Percentiles rank a stretch among this genome's conserved stretches.
Conservation (phyloP, 192 early-diverging fungal species). For the Geranomyces variabilis region DNA sequence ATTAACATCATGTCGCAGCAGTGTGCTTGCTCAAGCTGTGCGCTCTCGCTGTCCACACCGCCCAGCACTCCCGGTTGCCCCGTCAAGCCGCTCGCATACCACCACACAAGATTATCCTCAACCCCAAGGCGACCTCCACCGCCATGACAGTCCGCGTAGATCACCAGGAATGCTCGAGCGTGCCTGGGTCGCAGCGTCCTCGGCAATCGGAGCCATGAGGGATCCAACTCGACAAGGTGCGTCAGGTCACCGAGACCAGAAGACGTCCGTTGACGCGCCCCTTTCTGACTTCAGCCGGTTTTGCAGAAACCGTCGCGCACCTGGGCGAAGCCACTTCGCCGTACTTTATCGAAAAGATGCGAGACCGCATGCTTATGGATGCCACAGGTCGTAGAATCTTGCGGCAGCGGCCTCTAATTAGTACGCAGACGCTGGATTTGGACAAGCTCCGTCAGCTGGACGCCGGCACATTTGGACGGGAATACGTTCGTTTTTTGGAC, state of each 20-base stretch:
- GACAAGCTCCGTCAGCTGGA: slow-evolving; percentile 64
- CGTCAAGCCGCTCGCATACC: too few species aligned
- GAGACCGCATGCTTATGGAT: slow-evolving; percentile 78
- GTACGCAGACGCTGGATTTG: slow-evolving; percentile 69
- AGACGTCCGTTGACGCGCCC: slow-evolving; percentile 7
- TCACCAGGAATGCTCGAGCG: slow-evolving; percentile 32
- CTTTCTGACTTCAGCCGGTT: background rate
- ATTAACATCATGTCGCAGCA: too few species aligned
- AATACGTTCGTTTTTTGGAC: slow-evolving; percentile 84
- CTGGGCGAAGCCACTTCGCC: slow-evolving; percentile 88
- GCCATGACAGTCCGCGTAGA: background rate
- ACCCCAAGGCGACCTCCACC: too few species aligned
- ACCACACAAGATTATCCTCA: too few species aligned
- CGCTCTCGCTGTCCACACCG: too few species aligned
- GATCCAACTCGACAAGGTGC: slow-evolving; percentile 70
- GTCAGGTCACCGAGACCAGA: background rate
- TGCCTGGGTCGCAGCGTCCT: slow-evolving; percentile 63
- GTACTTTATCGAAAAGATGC: slow-evolving; percentile 67
- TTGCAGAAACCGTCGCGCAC: slow-evolving; percentile 80
- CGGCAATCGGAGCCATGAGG: slow-evolving; percentile 74
- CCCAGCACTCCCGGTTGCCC: too few species aligned
- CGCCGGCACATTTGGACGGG: slow-evolving; percentile 78
- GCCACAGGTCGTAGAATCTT: slow-evolving; percentile 81
- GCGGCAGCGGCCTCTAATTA: slow-evolving; percentile 77
- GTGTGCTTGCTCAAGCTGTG: too few species aligned